Evolutionary conservation across 441 rosid genomes (phyloP).

Genomic region (Biscutella laevigata): DNA sequence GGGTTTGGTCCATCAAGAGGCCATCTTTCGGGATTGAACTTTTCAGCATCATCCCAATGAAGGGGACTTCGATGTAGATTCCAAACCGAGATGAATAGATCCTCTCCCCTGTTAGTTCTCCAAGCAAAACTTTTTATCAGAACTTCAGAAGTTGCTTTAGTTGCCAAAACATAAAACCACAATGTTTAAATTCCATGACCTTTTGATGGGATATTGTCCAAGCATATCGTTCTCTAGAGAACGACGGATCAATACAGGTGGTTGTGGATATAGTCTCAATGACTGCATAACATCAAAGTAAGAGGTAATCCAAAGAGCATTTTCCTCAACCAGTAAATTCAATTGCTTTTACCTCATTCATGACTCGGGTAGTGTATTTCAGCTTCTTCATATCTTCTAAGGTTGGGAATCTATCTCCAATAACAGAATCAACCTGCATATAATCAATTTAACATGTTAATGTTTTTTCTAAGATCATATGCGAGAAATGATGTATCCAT

Average conservation of each 20-base stretch:
- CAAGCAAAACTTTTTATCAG: constrained; percentile 13
- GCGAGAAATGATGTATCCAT: background rate
- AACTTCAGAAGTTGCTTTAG: constrained; percentile 10
- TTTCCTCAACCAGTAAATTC: background rate
- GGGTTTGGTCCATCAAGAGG: constrained; percentile 94
- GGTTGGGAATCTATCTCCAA: constrained; percentile 84
- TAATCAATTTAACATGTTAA: constrained; percentile 2
- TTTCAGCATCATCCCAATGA: constrained; percentile 68
- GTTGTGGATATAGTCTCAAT: constrained; percentile 93
- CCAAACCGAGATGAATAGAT: constrained; percentile 90
- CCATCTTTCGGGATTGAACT: constrained; percentile 98
- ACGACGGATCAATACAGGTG: constrained; percentile 94
- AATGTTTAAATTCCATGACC: constrained; percentile 28
- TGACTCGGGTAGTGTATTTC: constrained; percentile 84
- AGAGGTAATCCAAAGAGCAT: constrained; percentile 2
- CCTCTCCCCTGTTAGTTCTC: constrained; percentile 59
- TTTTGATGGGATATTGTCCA: constrained; percentile 74
- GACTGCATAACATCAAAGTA: constrained; percentile 43
- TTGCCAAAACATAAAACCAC: background rate
- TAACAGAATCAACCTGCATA: constrained; percentile 74
- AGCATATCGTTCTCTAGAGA: constrained; percentile 64
- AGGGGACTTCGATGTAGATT: constrained; percentile 86
- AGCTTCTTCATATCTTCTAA: constrained; percentile 83
- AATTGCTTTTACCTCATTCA: constrained; percentile 62
- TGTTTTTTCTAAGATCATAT: constrained; percentile 1